Conservation (phyloP, 805 yeast species). For the Yarrowia sp. region DNA sequence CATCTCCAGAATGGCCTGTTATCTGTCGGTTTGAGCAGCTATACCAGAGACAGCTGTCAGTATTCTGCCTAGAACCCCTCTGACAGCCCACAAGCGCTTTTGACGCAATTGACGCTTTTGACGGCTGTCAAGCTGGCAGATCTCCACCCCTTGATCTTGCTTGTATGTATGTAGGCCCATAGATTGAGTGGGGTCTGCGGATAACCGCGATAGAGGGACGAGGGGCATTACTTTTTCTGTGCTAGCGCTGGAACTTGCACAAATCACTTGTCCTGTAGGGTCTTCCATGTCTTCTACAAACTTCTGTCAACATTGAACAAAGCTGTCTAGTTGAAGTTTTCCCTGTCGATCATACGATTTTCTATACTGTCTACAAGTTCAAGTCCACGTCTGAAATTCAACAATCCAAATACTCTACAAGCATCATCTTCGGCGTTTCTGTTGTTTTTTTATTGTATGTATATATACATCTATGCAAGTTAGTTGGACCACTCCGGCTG, state of each 20-base stretch:
- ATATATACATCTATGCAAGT: constrained; percentile 38
- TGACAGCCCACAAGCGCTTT: not conserved
- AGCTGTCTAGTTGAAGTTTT: no score
- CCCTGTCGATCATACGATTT: no score
- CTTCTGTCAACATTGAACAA: no score
- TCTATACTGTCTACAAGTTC: no score
- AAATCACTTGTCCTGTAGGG: no score
- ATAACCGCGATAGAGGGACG: no score
- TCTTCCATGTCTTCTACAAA: no score
- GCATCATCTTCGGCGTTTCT: no score
- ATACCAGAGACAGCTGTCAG: not conserved
- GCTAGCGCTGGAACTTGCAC: no score
- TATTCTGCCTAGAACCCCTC: not conserved
- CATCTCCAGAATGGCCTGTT: not conserved
- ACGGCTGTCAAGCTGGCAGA: not conserved
- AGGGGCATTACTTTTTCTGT: no score
- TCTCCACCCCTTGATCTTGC: not conserved
- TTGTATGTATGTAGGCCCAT: not conserved
- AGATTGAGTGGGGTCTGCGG: not conserved
- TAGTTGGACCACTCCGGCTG: constrained; percentile 37
- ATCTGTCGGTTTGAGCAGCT: not conserved
- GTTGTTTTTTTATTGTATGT: not conserved
- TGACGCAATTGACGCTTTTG: not conserved
- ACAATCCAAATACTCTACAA: no score
- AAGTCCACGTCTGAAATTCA: no score